Evolutionary conservation across 306 rosid genomes (phyloP), one percentile per base, ranked within the genome.

Genomic region (Begonia peltatifolia): DNA sequence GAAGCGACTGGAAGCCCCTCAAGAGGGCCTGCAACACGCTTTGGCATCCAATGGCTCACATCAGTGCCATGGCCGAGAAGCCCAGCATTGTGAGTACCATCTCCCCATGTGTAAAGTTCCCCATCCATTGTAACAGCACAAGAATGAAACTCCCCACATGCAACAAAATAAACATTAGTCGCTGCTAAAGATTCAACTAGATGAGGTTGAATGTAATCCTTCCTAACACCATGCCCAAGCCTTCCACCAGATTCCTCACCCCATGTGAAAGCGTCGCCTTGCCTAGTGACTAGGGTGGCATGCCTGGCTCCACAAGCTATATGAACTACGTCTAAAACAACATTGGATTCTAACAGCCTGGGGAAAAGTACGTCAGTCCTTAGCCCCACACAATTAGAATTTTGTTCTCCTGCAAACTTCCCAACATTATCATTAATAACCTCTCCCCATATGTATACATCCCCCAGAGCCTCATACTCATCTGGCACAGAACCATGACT

Each of bases 111-210:
- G 68, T 81, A 87, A 66, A 92, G 83, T 62, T 92, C 99, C 44
- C 99, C 99, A 20, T 93, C 83, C 76, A 87, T 78, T 22, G 99
- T 87, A 56, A 92, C 96, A 52, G 99, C 99, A 74, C 96, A 92
- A 10, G 94, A 73, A 70, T 92, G 96, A 64, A 81, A 81, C 73
- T 92, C 99, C 50, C 99, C 96, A 63, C 99, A 92, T 49, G 96
- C 89, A 47, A 83, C 85, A 64, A 83, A 77, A 69, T 92, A 94
- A 58, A 92, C 65, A 57, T 80, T 87, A 25, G 77, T 76, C 41
- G 76, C 77, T 60, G 82, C 77, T 11, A 92, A 64, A 74, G 84
- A 68, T 55, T 87, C 99, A 47, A 92, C 76, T 50, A 92, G 88
- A 74, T 84, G 88, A 48, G 99, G 99, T 54, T 87, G 87, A 22